Evolutionary conservation across 192 early-diverging fungal genomes (phyloP), one percentile per base, ranked within the genome.

Genomic region (Pilobolus umbonatus): DNA sequence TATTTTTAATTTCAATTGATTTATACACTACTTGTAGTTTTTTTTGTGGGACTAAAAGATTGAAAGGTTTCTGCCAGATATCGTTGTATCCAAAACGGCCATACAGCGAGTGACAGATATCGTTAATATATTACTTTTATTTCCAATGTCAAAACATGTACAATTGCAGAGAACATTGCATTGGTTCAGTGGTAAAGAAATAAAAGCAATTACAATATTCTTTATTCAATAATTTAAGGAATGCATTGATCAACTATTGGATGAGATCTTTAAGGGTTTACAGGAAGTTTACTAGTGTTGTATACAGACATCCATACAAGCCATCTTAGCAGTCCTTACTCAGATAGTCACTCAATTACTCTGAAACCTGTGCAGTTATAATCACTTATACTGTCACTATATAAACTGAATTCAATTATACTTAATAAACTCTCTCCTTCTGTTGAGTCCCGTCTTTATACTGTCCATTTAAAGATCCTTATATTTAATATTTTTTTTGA

Each of bases 191-290:
- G 21, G 21, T 49, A 49, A 49, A 44, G 22, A 17, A 44, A 44
- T 21, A 44, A 44, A 31, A 31, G 29, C 50, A 52, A 52, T 31
- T 35, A 35, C 31, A 35, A 52, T 31, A 35, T 35, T 52, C n/a
- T 52, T 52, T 52, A 52, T 52, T 34, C 32, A 52, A 52, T n/a
- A 31, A 52, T 52, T 52, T 52, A 52, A 19, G 50, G 50, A 34
- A 31, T 35, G 12, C 29, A 35, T 52, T 31, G 19, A 35, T 52
- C 4, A 52, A 52, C 35, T 52, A 31, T 52, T 31, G 50, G 32
- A 19, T 31, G 32, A 19, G 32, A 19, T 52, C 50, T 52, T 21
- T 35, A 50, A 44, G 43, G 5, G 43, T 44, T 44, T 5, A 44
- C 15, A 19, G 19, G 43, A 21, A 44, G 43, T 44, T 19, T 44